These are phyloP conservation scores for Pseudogymnoascus sp. DNA, from an alignment of 2,329 filamentous ascomycete species.

Conservation along the genomic window DNA sequence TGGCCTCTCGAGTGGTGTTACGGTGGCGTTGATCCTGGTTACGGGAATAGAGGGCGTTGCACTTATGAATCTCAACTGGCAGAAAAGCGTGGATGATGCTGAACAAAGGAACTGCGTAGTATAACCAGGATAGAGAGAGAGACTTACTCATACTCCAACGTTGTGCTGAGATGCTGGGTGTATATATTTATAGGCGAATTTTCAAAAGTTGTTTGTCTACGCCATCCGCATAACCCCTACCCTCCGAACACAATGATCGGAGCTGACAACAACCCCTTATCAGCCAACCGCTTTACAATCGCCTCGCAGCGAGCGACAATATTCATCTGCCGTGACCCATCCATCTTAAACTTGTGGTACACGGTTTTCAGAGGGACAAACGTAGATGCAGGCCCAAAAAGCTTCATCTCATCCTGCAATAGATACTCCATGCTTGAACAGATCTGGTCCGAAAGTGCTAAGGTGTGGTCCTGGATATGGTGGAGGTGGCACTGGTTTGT, in stretches of 20 bases:
- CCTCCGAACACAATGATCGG: background rate
- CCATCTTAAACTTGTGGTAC: background rate
- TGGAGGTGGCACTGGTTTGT: slow-evolving; percentile 4
- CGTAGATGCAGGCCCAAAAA: slow-evolving; percentile 35
- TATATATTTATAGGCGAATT: too few relatives aligned
- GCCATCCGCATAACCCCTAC: background rate
- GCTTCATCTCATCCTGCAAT: slow-evolving; percentile 35
- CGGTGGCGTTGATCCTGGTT: slow-evolving; percentile 41
- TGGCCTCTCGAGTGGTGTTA: slow-evolving; percentile 73
- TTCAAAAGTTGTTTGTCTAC: background rate
- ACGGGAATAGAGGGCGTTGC: background rate
- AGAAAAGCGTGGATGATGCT: background rate
- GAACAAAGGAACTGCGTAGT: too few relatives aligned
- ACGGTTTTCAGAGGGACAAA: slow-evolving; percentile 2
- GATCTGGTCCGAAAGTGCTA: slow-evolving; percentile 26
- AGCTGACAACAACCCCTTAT: background rate
- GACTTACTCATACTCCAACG: too few relatives aligned
- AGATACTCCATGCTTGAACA: slow-evolving; percentile 35
- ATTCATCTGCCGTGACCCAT: background rate
- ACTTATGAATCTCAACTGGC: background rate
- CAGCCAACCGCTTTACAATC: background rate
- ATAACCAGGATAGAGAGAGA: too few relatives aligned
- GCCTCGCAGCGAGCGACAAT: background rate
- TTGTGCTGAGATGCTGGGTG: background rate
- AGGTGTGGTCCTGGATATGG: background rate